Percentiles rank a stretch among this genome's conserved stretches.
phyloP scores from a whole-genome alignment of 768 basidiomycete species.

The Phaeolepiota aurea region DNA sequence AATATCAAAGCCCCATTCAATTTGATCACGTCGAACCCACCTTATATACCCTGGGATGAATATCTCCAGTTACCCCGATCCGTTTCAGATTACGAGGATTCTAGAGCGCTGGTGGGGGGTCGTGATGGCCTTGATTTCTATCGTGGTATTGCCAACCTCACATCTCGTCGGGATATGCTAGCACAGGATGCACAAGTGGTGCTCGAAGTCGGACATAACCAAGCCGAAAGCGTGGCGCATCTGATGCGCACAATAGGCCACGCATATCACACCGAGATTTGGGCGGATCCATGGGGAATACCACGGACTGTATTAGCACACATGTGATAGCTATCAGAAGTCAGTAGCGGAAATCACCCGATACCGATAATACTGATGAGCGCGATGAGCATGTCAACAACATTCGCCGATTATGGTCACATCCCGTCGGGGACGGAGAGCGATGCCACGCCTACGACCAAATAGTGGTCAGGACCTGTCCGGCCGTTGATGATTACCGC shows the following conservation, averaged over 20 bases:
- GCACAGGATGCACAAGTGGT: constrained; percentile 49
- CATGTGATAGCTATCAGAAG: constrained; percentile 3
- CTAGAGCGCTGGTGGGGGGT: constrained; percentile 74
- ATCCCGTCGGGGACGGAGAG: no score
- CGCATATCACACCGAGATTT: constrained; percentile 49
- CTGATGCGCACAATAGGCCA: constrained; percentile 45
- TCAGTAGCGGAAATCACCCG: no score
- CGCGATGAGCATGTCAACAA: constrained; percentile 8
- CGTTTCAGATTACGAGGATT: constrained; percentile 77
- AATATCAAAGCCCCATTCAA: constrained; percentile 49
- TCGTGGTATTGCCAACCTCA: constrained; percentile 56
- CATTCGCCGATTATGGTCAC: no score
- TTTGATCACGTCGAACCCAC: constrained; percentile 78
- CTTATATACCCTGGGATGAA: constrained; percentile 69
- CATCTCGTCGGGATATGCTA: constrained; percentile 45
- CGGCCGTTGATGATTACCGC: no score
- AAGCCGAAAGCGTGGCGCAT: constrained; percentile 52
- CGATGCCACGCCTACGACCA: no score
- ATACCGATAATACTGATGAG: no score
- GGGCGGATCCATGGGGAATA: constrained; percentile 76
- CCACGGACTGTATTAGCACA: constrained; percentile 62
- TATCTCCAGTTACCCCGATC: constrained; percentile 57
- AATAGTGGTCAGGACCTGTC: no score
- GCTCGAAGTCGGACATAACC: constrained; percentile 73
- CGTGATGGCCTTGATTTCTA: constrained; percentile 56